Conservation (phyloP, 805 yeast species). For the Ogataea chonburiensis region DNA sequence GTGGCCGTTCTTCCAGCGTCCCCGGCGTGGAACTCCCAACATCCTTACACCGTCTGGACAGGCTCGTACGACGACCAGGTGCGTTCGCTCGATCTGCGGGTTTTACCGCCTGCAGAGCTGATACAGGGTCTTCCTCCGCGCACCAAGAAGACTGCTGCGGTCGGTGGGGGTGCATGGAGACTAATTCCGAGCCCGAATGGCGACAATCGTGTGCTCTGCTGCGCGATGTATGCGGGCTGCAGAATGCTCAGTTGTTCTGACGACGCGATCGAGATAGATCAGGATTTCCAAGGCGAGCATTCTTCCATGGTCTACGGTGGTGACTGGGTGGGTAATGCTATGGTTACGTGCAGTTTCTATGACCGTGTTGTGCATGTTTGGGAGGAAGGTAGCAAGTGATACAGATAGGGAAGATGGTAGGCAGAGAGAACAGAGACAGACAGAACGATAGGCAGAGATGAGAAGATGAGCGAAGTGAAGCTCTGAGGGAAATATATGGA, state of each 20-base stretch:
- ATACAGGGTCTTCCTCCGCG: conserved; percentile 53
- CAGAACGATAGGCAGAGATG: no score
- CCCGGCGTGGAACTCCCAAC: conserved; percentile 39
- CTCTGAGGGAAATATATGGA: no score
- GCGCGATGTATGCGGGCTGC: conserved; percentile 97
- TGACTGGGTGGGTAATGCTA: conserved; percentile 65
- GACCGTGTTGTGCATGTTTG: conserved; percentile 81
- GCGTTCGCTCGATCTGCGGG: conserved; percentile 66
- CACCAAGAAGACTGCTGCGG: conserved; percentile 41
- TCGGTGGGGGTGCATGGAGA: conserved; percentile 97
- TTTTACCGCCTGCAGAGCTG: conserved; percentile 41
- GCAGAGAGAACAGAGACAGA: no score
- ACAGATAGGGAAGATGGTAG: no score
- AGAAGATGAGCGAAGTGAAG: no score
- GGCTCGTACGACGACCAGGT: conserved; percentile 91
- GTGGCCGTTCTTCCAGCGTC: conserved; percentile 67
- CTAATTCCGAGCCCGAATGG: conserved; percentile 55
- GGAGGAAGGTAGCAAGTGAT: no score
- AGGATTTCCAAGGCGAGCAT: conserved; percentile 65
- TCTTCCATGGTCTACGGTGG: conserved; percentile 96
- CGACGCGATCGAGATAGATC: conserved; percentile 33
- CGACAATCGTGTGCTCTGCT: conserved; percentile 58
- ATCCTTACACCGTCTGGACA: conserved; percentile 62
- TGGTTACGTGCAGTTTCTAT: conserved; percentile 88
- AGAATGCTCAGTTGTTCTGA: conserved; percentile 49